Evolutionary conservation across 2,329 filamentous ascomycete genomes (phyloP).

Genomic region (Fonsecaea pugnacius): DNA sequence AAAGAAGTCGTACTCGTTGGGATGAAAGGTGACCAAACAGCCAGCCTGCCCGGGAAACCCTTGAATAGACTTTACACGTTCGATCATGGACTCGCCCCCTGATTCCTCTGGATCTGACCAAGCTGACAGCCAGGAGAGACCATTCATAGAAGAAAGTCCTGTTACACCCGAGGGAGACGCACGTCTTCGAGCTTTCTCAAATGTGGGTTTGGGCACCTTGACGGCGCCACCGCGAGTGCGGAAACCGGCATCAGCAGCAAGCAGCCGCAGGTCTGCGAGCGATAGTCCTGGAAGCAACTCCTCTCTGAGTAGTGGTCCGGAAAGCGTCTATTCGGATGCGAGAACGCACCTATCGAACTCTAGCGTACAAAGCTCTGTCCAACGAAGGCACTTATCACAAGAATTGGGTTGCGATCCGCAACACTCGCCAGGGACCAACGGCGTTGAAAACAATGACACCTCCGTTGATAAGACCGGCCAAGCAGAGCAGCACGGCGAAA

Average conservation of each 20-base stretch:
- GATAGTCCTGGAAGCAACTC: not conserved
- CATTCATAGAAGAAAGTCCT: not conserved
- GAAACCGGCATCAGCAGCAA: slow-evolving; percentile 18
- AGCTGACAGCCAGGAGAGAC: not conserved
- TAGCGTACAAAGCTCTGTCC: not conserved
- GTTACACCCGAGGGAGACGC: not conserved
- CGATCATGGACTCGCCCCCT: not conserved
- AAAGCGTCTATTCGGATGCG: not conserved
- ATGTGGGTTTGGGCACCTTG: slow-evolving; percentile 7
- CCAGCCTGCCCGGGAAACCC: not conserved
- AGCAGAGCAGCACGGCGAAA: not conserved
- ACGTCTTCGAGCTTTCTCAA: not conserved
- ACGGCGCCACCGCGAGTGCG: slow-evolving; percentile 13
- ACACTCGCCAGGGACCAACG: not conserved
- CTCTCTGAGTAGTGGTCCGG: not conserved
- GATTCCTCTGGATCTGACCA: not conserved
- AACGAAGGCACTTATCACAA: not conserved
- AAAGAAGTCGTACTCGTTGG: not conserved
- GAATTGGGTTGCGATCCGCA: not conserved
- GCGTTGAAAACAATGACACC: not conserved
- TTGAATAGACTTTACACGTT: not conserved
- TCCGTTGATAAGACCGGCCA: not conserved
- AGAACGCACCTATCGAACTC: not conserved
- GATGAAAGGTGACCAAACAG: not conserved
- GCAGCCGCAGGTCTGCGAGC: slow-evolving; percentile 2